Conservation (phyloP, 2,329 filamentous ascomycete species). For the Colletotrichum tofieldiae region DNA sequence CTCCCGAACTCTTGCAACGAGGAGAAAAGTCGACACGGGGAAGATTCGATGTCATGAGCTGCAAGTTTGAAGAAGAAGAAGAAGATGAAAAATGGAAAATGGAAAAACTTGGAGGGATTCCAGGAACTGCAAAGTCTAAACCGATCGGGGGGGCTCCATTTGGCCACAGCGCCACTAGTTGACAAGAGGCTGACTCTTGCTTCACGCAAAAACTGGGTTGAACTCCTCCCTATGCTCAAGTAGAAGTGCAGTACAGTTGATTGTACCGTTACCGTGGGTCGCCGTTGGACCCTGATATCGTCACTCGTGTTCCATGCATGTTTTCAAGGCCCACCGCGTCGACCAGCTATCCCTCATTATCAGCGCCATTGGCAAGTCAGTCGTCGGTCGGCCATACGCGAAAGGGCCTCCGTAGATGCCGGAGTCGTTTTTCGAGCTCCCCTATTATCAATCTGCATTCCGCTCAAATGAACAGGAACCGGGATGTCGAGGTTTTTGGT, state of each 20-base stretch:
- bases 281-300: conserved; percentile 28
- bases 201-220: conserved; percentile 12
- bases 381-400: conserved; percentile 2
- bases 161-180: not conserved
- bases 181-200: conserved; percentile 2
- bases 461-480: not conserved
- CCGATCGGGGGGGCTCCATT: not conserved
- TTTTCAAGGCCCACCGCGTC: conserved; percentile 34
- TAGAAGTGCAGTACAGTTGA: not conserved
- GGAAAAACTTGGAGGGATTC: no score
- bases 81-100: no score
- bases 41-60: not conserved
- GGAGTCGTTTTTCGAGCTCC: not conserved
- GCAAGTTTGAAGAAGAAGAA: conserved; percentile 1
- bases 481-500: conserved; percentile 32
- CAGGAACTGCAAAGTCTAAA: conserved; percentile 19
- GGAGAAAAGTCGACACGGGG: not conserved
- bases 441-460: not conserved
- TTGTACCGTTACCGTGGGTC: conserved; percentile 1
- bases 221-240: not conserved
- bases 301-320: conserved; percentile 37
- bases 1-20: not conserved
- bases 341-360: conserved; percentile 29
- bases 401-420: conserved; percentile 5
- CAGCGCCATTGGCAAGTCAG: not conserved